phyloP scores from a whole-genome alignment of 441 rosid genomes.

The Cnidoscolus chayamansa region DNA sequence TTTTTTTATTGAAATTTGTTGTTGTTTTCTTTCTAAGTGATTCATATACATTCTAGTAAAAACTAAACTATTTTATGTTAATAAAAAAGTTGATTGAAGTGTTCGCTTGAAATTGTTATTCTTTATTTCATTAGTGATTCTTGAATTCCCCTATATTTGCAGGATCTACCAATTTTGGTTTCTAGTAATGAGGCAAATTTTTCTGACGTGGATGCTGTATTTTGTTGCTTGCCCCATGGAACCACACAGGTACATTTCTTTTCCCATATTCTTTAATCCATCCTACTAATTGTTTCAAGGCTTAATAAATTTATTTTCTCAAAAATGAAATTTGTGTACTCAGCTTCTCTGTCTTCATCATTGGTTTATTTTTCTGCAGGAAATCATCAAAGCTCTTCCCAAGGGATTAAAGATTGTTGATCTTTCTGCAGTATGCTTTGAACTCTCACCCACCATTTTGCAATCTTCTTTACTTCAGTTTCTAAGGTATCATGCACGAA shows the following conservation, averaged over 20 bases:
- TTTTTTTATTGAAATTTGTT: too few relatives aligned
- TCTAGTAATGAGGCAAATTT: constrained; percentile 77
- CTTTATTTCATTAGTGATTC: neutral
- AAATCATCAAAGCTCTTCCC: constrained; percentile 80
- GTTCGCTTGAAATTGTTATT: too few relatives aligned
- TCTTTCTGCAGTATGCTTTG: constrained; percentile 76
- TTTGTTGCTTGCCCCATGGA: constrained; percentile 98
- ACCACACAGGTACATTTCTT: constrained; percentile 71
- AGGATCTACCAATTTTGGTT: constrained; percentile 78
- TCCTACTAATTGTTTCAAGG: neutral
- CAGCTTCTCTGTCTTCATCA: constrained; percentile 4
- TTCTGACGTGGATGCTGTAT: constrained; percentile 78
- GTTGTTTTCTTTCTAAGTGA: too few relatives aligned
- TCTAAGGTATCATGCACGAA: neutral
- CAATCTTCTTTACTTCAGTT: neutral
- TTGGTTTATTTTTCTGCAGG: constrained; percentile 38
- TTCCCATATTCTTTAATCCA: constrained; percentile 16
- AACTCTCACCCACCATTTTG: constrained; percentile 10
- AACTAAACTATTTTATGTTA: too few relatives aligned
- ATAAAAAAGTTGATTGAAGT: too few relatives aligned
- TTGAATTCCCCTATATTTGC: constrained; percentile 24
- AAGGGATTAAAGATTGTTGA: constrained; percentile 68
- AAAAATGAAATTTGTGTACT: neutral
- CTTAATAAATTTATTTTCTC: neutral
- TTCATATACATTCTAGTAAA: too few relatives aligned